A percentile compares a stretch with the other conserved stretches of the same genome.
phyloP scores from a whole-genome alignment of 805 yeast species.

The Debaryomyces maramus region DNA sequence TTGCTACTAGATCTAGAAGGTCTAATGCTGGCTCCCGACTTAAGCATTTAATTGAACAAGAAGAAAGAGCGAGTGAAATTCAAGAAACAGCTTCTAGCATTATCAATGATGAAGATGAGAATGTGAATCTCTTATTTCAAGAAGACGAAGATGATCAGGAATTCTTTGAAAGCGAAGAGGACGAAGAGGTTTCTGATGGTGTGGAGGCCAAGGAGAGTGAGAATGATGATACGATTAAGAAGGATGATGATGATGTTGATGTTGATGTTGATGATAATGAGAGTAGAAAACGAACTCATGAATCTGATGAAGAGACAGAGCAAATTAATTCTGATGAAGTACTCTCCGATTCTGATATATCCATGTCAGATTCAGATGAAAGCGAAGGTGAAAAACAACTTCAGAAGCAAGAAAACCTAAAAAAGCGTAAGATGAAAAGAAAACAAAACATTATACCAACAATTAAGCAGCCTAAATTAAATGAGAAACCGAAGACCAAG shows the following conservation, averaged over 20 bases:
- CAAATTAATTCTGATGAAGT: slow-evolving; percentile 46
- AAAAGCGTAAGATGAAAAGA: slow-evolving; percentile 26
- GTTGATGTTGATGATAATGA: slow-evolving; percentile 17
- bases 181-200: slow-evolving; percentile 16
- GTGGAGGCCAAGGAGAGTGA: slow-evolving; percentile 17
- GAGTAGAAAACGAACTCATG: slow-evolving; percentile 19
- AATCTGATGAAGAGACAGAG: slow-evolving; percentile 15
- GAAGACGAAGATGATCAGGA: slow-evolving; percentile 43
- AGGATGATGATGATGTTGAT: slow-evolving; percentile 13
- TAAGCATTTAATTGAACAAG: slow-evolving; percentile 69
- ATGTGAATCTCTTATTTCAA: slow-evolving; percentile 67
- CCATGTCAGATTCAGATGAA: slow-evolving; percentile 55
- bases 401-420: slow-evolving; percentile 42
- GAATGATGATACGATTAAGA: slow-evolving; percentile 17
- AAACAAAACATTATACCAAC: slow-evolving; percentile 26
- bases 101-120: slow-evolving; percentile 68
- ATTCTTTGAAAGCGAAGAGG: slow-evolving; percentile 29
- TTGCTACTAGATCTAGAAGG: slow-evolving; percentile 74
- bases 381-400: slow-evolving; percentile 71
- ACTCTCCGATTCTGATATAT: slow-evolving; percentile 55
- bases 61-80: slow-evolving; percentile 47
- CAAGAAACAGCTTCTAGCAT: slow-evolving; percentile 21
- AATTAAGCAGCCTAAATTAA: slow-evolving; percentile 31
- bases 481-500: slow-evolving; percentile 31
- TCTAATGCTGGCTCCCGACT: slow-evolving; percentile 89